A percentile compares a stretch with the other conserved stretches of the same genome.
Evolutionary conservation across 2,329 filamentous ascomycete species (phyloP).

Genomic region (Venturiaceae sp.): DNA sequence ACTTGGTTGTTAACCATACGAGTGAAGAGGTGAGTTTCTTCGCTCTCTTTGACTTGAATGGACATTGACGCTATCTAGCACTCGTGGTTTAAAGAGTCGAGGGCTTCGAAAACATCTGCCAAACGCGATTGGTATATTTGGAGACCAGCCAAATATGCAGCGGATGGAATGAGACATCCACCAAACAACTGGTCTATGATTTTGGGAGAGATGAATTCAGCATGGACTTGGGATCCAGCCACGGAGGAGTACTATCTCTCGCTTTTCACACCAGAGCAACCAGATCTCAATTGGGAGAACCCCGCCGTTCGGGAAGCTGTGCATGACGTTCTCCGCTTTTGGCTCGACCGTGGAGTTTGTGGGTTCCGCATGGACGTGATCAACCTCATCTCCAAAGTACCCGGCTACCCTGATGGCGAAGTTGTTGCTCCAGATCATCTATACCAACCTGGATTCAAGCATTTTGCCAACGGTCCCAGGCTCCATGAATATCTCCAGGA

Average conservation of each 20-base stretch:
- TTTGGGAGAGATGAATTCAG: conserved; percentile 27
- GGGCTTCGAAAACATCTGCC: conserved; percentile 38
- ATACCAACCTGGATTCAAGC: conserved; percentile 38
- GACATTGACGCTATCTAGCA: conserved; percentile 29
- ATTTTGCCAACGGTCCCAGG: conserved; percentile 47
- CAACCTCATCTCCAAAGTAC: conserved; percentile 37
- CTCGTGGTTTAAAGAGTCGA: conserved; percentile 48
- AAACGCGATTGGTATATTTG: conserved; percentile 59
- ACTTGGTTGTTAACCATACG: conserved; percentile 36
- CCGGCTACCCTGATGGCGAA: conserved; percentile 31
- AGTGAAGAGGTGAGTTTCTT: conserved; percentile 21
- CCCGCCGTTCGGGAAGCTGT: conserved; percentile 33
- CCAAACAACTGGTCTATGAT: conserved; percentile 44
- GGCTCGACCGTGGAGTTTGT: conserved; percentile 35
- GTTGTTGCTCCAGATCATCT: conserved; percentile 28
- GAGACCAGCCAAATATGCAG: conserved; percentile 46
- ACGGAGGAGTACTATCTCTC: conserved; percentile 37
- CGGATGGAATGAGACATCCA: conserved; percentile 43
- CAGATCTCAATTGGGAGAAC: conserved; percentile 40
- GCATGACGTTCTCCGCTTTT: conserved; percentile 37
- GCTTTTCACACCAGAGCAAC: conserved; percentile 36
- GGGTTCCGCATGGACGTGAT: conserved; percentile 40
- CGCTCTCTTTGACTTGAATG: not conserved
- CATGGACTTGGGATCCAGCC: conserved; percentile 36
- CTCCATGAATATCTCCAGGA: conserved; percentile 49